Percentiles rank a stretch among this genome's conserved stretches.
phyloP scores from a whole-genome alignment of 306 rosid species.

The Hylodesmum podocarpum region DNA sequence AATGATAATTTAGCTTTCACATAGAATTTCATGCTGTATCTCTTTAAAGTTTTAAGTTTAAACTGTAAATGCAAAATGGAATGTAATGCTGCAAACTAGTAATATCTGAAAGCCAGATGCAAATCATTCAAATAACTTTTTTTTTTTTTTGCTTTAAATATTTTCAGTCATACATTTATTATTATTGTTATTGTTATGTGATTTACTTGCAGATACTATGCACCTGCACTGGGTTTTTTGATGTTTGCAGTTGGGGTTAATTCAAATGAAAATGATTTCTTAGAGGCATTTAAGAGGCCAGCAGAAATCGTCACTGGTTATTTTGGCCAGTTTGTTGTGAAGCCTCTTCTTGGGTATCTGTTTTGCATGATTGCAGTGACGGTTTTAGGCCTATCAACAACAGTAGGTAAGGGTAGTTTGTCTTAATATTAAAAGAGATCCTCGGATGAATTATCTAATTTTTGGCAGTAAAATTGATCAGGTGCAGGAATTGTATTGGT shows the following conservation, averaged over 20 bases:
- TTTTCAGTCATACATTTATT: background rate
- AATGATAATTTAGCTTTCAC: background rate
- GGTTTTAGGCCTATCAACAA: constrained; percentile 69
- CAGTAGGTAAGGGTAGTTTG: constrained; percentile 61
- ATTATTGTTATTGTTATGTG: background rate
- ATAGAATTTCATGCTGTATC: constrained; percentile 9
- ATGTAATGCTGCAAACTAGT: constrained; percentile 20
- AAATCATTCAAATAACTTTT: background rate
- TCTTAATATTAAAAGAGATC: constrained; percentile 21
- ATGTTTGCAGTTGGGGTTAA: constrained; percentile 99
- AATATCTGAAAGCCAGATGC: background rate
- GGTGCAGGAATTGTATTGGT: constrained; percentile 95
- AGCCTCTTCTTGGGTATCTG: constrained; percentile 90
- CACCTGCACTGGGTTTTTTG: constrained; percentile 95
- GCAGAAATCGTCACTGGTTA: constrained; percentile 76
- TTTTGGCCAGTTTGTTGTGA: constrained; percentile 74
- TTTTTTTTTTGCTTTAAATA: background rate
- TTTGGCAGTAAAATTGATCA: constrained; percentile 43
- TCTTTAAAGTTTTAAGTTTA: background rate
- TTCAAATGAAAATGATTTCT: constrained; percentile 84
- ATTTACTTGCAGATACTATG: constrained; percentile 70
- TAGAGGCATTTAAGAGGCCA: constrained; percentile 84
- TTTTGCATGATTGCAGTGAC: constrained; percentile 65
- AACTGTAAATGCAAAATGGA: constrained; percentile 21
- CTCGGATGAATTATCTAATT: constrained; percentile 34